These are phyloP conservation scores for Metschnikowia sp. DNA, from an alignment of 805 yeast species.

Conservation along the genomic window DNA sequence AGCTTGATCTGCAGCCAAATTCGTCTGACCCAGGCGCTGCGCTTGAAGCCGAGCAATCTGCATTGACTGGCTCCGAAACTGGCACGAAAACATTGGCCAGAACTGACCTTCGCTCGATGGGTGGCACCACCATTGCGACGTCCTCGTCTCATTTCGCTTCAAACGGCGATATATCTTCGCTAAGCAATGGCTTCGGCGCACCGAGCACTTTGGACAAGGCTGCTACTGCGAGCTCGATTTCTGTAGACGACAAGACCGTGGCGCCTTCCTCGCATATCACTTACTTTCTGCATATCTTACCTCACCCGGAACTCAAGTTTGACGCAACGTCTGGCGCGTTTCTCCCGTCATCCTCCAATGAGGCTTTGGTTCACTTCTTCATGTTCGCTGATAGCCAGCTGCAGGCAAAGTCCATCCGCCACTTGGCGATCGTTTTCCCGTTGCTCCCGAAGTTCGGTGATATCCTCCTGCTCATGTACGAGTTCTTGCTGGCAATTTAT, in stretches of 20 bases:
- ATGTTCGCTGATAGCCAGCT: slow-evolving; percentile 30
- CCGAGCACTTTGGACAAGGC: background rate
- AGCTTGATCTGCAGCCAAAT: slow-evolving; percentile 3
- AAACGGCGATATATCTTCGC: background rate
- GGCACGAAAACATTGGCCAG: background rate
- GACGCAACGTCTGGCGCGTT: slow-evolving; percentile 39
- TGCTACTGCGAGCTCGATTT: background rate
- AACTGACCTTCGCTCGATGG: slow-evolving; percentile 1
- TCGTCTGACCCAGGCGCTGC: background rate
- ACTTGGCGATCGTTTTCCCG: slow-evolving; percentile 29
- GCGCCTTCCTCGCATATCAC: slow-evolving; percentile 17
- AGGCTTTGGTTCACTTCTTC: slow-evolving; percentile 73
- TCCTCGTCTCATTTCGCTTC: slow-evolving; percentile 4
- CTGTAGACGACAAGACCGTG: background rate
- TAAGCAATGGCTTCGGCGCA: background rate
- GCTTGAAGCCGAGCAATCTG: background rate
- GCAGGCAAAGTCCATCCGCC: slow-evolving; percentile 14
- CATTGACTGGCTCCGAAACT: slow-evolving; percentile 1
- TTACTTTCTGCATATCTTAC: slow-evolving; percentile 23
- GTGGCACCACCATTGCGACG: slow-evolving; percentile 2
- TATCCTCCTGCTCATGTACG: slow-evolving; percentile 22
- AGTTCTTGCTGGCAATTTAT: slow-evolving; percentile 20
- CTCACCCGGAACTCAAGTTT: slow-evolving; percentile 39
- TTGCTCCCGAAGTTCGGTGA: slow-evolving; percentile 33
- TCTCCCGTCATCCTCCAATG: slow-evolving; percentile 54